Base-by-base conservation (phyloP, 495 filamentous ascomycete genomes). In the Neurospora discreta region DNA sequence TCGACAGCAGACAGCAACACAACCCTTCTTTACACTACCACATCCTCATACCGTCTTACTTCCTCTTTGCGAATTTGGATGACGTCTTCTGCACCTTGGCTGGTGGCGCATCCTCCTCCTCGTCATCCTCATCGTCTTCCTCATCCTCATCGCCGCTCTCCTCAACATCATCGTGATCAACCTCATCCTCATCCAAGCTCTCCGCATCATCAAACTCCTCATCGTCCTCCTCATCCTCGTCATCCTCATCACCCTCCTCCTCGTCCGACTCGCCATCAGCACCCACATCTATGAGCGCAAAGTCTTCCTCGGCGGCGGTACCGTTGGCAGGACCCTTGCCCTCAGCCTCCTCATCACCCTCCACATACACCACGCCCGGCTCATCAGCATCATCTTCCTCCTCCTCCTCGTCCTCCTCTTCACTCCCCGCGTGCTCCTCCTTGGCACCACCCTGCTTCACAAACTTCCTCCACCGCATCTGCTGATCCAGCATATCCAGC, bases 401-500 rank as follows among this genome's bases (percentile, higher is more conserved):
- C 77, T 97, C 95, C 33, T 81, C 85, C 30, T 87, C 85, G 20
- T 88, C 85, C 73, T 91, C 92, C 77, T 97, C 95, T 7, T 96
- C 90, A 74, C 93, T 96, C n/a, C 91, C 90, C 2, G 91, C 39
- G 5, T 16, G 91, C 41, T 89, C 82, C 23, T 89, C 81, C 40
- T 41, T 15, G 13, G 40, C 68, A 68, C 74, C 71, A 68, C 70
- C 71, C 4, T 71, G 75, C 73, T 87, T 86, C 78, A 92, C 85
- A 20, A 84, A 85, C 71, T 89, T 89, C 39, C 95, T 85, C 73
- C 97, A 81, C 73, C 93, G 88, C 71, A 97, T 87, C 80, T 99
- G 95, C 13, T 93, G 90, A 71, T 93, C 88, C 65, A 97, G 83
- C 89, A 98, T 90, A 78, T 98, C 95, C 11, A 98, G 86, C 78